A percentile compares a stretch with the other conserved stretches of the same genome.
These are phyloP conservation scores for Trichothecium roseum DNA, from an alignment of 2,329 filamentous ascomycete species.

Conservation along the genomic window DNA sequence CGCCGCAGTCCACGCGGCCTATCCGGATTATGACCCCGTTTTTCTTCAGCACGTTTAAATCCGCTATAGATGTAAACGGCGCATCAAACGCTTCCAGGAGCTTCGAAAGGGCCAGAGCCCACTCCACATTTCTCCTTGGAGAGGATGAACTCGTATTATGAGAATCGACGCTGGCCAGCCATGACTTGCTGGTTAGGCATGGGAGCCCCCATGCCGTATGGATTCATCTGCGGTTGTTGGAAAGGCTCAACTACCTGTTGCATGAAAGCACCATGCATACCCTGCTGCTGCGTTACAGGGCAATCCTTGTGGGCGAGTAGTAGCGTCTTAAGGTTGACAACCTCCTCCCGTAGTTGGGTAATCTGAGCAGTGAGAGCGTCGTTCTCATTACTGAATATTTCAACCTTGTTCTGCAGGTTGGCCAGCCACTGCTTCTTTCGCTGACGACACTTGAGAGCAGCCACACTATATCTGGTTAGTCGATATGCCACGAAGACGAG, in stretches of 20 bases:
- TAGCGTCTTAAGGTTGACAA: slow-evolving; percentile 88
- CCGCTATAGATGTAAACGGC: too few relatives aligned
- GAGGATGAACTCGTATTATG: too few relatives aligned
- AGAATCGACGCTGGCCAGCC: slow-evolving; percentile 46
- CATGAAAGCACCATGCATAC: slow-evolving; percentile 47
- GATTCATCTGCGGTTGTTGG: slow-evolving; percentile 46
- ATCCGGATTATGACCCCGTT: too few relatives aligned
- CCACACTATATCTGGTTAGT: slow-evolving; percentile 51
- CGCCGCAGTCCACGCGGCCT: too few relatives aligned
- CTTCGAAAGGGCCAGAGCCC: too few relatives aligned
- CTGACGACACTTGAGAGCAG: slow-evolving; percentile 92
- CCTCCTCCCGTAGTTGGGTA: slow-evolving; percentile 76
- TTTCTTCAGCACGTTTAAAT: too few relatives aligned
- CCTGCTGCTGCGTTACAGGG: slow-evolving; percentile 78
- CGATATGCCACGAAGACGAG: slow-evolving; percentile 1
- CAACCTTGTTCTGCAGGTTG: slow-evolving; percentile 89
- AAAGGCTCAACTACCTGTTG: slow-evolving; percentile 45
- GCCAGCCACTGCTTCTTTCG: slow-evolving; percentile 98
- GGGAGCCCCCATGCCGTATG: slow-evolving; percentile 45
- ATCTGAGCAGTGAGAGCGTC: slow-evolving; percentile 79
- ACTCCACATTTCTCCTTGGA: too few relatives aligned
- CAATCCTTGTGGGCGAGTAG: slow-evolving; percentile 94
- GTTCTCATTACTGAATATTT: slow-evolving; percentile 85
- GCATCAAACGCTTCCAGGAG: too few relatives aligned
- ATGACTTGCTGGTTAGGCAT: slow-evolving; percentile 44